Base-by-base conservation (phyloP, 2,329 filamentous ascomycete species). In the Ophiostoma quercus region DNA sequence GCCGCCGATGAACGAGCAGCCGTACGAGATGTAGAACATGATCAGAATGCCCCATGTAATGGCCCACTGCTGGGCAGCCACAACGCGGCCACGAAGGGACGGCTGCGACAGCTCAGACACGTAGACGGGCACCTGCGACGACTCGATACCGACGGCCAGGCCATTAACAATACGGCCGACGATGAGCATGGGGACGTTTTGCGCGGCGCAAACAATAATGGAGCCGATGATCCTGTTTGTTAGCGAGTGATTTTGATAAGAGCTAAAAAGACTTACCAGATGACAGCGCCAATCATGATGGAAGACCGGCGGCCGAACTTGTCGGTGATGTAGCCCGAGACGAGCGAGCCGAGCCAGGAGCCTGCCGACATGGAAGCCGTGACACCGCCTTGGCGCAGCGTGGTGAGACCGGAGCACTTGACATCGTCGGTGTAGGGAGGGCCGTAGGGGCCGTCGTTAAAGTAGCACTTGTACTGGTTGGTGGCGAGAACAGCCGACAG, bases 131-230 rank as follows among this genome's bases (percentile, higher is more conserved):
- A 90, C 89, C 76, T 91, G 88, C 34, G 89, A 88, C 32, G 88
- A 91, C 77, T 86, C 89, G 76, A 92, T 91, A 73, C 90, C 90
- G 71, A 92, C 89, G 66, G 85, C 85, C 73, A 92, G 77, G 71
- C 90, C 90, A 79, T 91, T 91, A 80, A 92, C 86, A 77, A 90
- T 77, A 74, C 90, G 89, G 66, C 89, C 89, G 34, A 85, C 87
- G 66, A 89, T 85, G 29, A 92, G 82, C 90, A 84, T 84, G 43
- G 79, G 79, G 68, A 83, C 81, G 74, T 83, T 82, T 34, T 66
- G 62, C 0, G 82, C 76, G 37, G 83, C 83, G 70, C 79, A 81
- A 51, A 78, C 76, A 67, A 85, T 75, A 68, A 80, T 78, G 2
- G 82, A 85, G 3, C 84, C 84, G 69, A 85, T 73, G 2, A 83